phyloP scores from a whole-genome alignment of 305 asterid genomes.

The Rubia tinctorum region DNA sequence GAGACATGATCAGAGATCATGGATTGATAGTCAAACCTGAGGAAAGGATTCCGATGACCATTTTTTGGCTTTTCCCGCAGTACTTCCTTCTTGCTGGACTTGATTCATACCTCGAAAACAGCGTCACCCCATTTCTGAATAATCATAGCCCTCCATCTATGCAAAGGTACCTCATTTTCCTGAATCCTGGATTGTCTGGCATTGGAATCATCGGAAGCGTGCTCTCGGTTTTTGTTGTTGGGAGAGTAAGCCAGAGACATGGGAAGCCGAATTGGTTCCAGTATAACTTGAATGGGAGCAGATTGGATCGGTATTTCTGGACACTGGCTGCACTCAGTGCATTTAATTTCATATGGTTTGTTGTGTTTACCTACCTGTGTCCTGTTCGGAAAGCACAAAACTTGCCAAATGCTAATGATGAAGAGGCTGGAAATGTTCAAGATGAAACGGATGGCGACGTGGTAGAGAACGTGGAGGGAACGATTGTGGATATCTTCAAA shows the following conservation, averaged over 20 bases:
- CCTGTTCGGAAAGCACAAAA: background rate
- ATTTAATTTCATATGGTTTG: slow-evolving; percentile 16
- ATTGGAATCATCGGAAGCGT: slow-evolving; percentile 20
- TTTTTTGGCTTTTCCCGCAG: slow-evolving; percentile 38
- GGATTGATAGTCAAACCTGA: slow-evolving; percentile 36
- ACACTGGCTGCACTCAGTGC: slow-evolving; percentile 18
- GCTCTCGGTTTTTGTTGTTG: slow-evolving; percentile 13
- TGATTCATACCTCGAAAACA: slow-evolving; percentile 27
- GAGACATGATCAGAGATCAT: slow-evolving; percentile 22
- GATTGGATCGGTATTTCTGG: slow-evolving; percentile 28
- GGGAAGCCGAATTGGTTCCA: slow-evolving; percentile 24
- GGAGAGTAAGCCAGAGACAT: slow-evolving; percentile 18
- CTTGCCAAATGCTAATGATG: background rate
- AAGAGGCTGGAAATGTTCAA: background rate
- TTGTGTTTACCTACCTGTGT: background rate
- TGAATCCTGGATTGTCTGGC: slow-evolving; percentile 15
- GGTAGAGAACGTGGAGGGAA: background rate
- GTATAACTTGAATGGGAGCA: slow-evolving; percentile 18
- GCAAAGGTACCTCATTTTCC: slow-evolving; percentile 20
- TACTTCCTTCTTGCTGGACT: slow-evolving; percentile 33
- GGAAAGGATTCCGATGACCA: slow-evolving; percentile 31
- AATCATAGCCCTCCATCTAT: slow-evolving; percentile 27
- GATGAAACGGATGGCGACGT: background rate
- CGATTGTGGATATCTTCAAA: background rate
- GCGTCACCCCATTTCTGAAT: slow-evolving; percentile 16